These are phyloP conservation scores for Apiospora kogelbergensis DNA, from an alignment of 2,329 filamentous ascomycete genomes.

Conservation along the genomic window DNA sequence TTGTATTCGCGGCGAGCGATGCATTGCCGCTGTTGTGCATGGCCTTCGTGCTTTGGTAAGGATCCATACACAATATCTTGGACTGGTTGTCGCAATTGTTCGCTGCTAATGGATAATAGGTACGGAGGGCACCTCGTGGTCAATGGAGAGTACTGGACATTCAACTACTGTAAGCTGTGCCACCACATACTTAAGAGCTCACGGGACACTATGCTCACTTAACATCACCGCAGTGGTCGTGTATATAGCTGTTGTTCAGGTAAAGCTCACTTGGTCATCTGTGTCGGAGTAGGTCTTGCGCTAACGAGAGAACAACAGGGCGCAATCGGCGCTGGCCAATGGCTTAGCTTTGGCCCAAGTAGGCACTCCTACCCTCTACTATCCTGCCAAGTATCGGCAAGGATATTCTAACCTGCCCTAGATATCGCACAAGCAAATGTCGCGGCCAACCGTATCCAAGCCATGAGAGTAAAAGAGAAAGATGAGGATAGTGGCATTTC, in stretches of 20 bases:
- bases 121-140: constrained; percentile 64
- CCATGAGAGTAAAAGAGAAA: constrained; percentile 44
- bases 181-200: accelerated
- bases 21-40: constrained; percentile 45
- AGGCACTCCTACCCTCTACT: not conserved
- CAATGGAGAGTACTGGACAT: constrained; percentile 46
- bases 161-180: constrained; percentile 41
- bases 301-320: constrained; percentile 30
- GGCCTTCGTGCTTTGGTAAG: constrained; percentile 32
- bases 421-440: constrained; percentile 58
- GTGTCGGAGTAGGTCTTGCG: not conserved
- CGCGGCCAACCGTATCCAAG: constrained; percentile 58
- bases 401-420: not conserved
- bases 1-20: constrained; percentile 68
- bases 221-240: constrained; percentile 41
- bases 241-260: constrained; percentile 61
- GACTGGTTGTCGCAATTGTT: no score
- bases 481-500: constrained; percentile 18
- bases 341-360: constrained; percentile 65
- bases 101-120: constrained; percentile 49
- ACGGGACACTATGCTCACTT: not conserved
- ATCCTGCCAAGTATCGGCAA: not conserved
- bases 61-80: not conserved
- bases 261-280: not conserved
- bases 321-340: constrained; percentile 65